Evolutionary conservation across 495 filamentous ascomycete species (phyloP).

Genomic region (Penicillium longicatenatum): DNA sequence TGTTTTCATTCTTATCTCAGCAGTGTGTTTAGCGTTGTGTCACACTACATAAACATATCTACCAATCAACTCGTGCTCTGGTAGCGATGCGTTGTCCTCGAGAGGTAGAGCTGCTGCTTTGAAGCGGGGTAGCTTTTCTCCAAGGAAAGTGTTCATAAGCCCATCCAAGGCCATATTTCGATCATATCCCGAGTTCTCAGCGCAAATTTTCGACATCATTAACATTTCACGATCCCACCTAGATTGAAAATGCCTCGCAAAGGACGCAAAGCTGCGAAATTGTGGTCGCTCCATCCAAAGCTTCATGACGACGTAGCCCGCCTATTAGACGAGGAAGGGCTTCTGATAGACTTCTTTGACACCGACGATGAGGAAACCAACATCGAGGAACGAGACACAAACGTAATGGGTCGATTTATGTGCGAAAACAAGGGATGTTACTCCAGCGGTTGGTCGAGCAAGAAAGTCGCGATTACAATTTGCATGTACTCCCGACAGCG

Average conservation of each 20-base stretch:
- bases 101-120: conserved; percentile 14
- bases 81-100: conserved; percentile 16
- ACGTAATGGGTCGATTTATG: conserved; percentile 38
- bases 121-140: conserved; percentile 17
- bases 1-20: too few species aligned
- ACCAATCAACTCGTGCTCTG: conserved; percentile 17
- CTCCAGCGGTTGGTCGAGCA: conserved; percentile 37
- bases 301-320: conserved; percentile 40
- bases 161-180: conserved; percentile 11
- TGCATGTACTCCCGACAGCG: conserved; percentile 38
- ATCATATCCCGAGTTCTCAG: conserved; percentile 12
- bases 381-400: conserved; percentile 19
- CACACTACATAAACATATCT: conserved; percentile 9
- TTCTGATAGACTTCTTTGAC: conserved; percentile 16
- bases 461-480: conserved; percentile 47
- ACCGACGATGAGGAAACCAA: conserved; percentile 10
- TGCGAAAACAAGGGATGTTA: conserved; percentile 19
- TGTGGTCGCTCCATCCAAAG: conserved; percentile 42
- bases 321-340: conserved; percentile 31
- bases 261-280: conserved; percentile 4
- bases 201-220: conserved; percentile 9
- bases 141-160: conserved; percentile 9
- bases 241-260: conserved; percentile 17
- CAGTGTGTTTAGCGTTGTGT: too few species aligned
- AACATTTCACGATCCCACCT: conserved; percentile 8